phyloP scores from a whole-genome alignment of 129 eudicot genomes.

The Lactuca sativa region DNA sequence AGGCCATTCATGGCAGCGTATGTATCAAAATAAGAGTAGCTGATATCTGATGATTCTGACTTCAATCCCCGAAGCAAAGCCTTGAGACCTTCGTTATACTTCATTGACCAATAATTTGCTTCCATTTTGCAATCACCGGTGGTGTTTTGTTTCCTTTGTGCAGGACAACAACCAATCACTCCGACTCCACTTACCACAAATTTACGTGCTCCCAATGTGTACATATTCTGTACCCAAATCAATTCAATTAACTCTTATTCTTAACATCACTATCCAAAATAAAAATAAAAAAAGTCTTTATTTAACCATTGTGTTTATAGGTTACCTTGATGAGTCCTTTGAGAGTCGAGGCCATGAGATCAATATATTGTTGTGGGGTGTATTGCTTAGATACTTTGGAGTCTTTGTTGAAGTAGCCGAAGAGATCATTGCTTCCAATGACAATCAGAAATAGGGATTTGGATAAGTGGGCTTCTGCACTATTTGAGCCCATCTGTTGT shows the following conservation, averaged over 20 bases:
- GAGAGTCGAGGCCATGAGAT: slow-evolving; percentile 55
- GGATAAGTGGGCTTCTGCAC: slow-evolving; percentile 47
- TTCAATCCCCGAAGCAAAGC: slow-evolving; percentile 38
- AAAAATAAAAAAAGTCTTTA: no score
- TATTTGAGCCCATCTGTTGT: slow-evolving; percentile 37
- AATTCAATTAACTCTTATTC: neutral
- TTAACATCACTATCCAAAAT: neutral
- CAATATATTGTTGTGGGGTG: slow-evolving; percentile 62
- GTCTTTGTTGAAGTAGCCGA: slow-evolving; percentile 55
- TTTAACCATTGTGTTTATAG: neutral
- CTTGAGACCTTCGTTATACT: slow-evolving; percentile 54
- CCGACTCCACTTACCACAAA: slow-evolving; percentile 54
- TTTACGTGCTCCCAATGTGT: slow-evolving; percentile 70
- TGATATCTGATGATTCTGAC: slow-evolving; percentile 45
- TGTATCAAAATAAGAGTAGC: slow-evolving; percentile 61
- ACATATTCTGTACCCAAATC: slow-evolving; percentile 33
- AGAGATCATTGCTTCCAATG: slow-evolving; percentile 85
- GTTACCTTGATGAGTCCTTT: slow-evolving; percentile 60
- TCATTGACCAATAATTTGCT: slow-evolving; percentile 58
- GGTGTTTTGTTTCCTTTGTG: slow-evolving; percentile 49
- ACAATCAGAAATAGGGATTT: slow-evolving; percentile 64
- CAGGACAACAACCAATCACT: slow-evolving; percentile 79
- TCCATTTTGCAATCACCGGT: slow-evolving; percentile 49
- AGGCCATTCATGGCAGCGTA: slow-evolving; percentile 44
- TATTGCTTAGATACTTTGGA: slow-evolving; percentile 39